phyloP scores from a whole-genome alignment of 768 basidiomycete species.

The Auricularia sp. region DNA sequence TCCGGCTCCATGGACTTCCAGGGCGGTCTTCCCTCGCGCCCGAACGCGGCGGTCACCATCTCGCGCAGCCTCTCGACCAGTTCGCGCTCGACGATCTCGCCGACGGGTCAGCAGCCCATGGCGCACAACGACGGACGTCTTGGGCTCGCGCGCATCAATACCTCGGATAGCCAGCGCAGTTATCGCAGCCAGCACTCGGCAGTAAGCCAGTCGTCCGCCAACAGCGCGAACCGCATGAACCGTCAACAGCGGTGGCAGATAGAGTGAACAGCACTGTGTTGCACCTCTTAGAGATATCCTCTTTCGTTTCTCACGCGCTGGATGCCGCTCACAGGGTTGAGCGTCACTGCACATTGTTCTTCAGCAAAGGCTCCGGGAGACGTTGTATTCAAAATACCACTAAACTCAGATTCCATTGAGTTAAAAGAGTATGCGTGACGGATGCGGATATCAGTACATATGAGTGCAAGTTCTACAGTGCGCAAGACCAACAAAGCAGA shows the following conservation, averaged over 20 bases:
- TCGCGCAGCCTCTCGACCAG: background rate
- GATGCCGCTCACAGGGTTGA: background rate
- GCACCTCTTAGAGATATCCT: background rate
- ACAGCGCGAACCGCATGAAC: slow-evolving; percentile 17
- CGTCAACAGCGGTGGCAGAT: slow-evolving; percentile 43
- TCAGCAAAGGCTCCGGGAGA: background rate
- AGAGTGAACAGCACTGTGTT: slow-evolving; percentile 27
- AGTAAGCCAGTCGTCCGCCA: slow-evolving; percentile 16
- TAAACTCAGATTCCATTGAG: background rate
- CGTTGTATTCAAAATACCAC: background rate
- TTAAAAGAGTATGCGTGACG: background rate
- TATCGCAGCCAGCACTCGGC: slow-evolving; percentile 19
- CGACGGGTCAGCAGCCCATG: background rate
- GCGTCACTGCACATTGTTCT: background rate
- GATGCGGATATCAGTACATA: background rate
- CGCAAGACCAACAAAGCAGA: background rate
- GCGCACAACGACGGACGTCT: slow-evolving; percentile 10
- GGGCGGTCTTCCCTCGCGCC: background rate
- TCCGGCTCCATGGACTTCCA: background rate
- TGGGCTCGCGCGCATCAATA: slow-evolving; percentile 24
- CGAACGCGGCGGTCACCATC: background rate
- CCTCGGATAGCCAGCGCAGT: slow-evolving; percentile 31
- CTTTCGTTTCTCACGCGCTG: background rate
- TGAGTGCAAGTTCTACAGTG: background rate
- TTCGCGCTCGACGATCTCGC: background rate